Evolutionary conservation across 805 yeast species (phyloP).

Genomic region (Groenewaldozyma tartarivorans): DNA sequence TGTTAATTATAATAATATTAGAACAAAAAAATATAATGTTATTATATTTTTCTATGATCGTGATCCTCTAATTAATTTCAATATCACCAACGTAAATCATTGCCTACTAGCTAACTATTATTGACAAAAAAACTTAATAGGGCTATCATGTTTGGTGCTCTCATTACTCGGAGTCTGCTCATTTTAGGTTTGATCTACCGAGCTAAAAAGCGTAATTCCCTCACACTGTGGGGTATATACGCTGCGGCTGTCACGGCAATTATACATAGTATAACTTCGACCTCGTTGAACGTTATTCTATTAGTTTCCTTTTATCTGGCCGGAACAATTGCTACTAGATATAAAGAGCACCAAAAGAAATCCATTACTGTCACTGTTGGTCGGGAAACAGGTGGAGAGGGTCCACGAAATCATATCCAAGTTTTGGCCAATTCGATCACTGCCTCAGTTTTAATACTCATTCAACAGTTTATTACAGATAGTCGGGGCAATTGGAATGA

Average conservation of each 20-base stretch:
- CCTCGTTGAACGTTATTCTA: slow-evolving; percentile 27
- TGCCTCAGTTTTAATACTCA: slow-evolving; percentile 29
- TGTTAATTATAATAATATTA: too few relatives aligned
- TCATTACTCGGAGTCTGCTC: not conserved
- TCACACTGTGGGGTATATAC: slow-evolving; percentile 30
- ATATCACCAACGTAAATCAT: too few relatives aligned
- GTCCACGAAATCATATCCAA: slow-evolving; percentile 33
- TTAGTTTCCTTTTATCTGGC: slow-evolving; percentile 31
- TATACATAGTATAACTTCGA: slow-evolving; percentile 32
- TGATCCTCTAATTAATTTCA: too few relatives aligned
- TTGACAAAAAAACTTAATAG: too few relatives aligned
- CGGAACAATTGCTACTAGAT: slow-evolving; percentile 32
- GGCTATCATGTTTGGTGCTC: too few relatives aligned
- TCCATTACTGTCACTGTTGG: slow-evolving; percentile 22
- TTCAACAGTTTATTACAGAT: slow-evolving; percentile 12
- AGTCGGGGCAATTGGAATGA: not conserved
- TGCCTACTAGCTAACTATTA: too few relatives aligned
- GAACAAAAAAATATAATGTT: too few relatives aligned
- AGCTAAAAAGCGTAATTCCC: slow-evolving; percentile 28
- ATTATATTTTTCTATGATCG: too few relatives aligned
- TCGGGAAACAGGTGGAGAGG: slow-evolving; percentile 14
- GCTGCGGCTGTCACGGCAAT: slow-evolving; percentile 32
- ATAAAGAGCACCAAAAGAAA: slow-evolving; percentile 29
- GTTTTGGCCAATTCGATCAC: slow-evolving; percentile 34
- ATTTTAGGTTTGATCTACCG: slow-evolving; percentile 15